Base-by-base conservation (phyloP, 2,329 filamentous ascomycete species). In the Mollisia scopiformis region DNA sequence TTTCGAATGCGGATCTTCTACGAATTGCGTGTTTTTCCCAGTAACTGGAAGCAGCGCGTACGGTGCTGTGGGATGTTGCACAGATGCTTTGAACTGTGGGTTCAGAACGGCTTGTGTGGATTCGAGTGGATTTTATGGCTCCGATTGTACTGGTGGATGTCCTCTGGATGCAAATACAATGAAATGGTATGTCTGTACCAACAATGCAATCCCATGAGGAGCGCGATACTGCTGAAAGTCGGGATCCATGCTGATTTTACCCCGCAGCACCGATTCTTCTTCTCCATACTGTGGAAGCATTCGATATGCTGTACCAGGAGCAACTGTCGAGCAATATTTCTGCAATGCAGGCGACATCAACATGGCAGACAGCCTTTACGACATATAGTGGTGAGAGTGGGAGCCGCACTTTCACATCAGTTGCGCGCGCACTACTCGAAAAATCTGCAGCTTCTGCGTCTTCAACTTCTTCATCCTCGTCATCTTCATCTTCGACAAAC, bases 271-370 rank as follows among this genome's bases (percentile, higher is more conserved):
- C 14, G 54, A 28, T 21, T 49, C 54, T 13, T 25, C 54, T n/a
- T 21, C 39, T 3, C 54, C 54, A 35, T 47, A 56, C 23, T 56
- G 54, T 49, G 54, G 54, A 33, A 56, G 54, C 28, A 56, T 56
- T 23, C 39, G 54, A 25, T 56, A 56, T 16, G 27, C 27, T 5
- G n/a, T 33, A 16, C 54, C 49, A 4, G 23, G 41, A 31, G 54
- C 54, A 16, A 46, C 54, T 2, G 54, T 28, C 10, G 33, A 56
- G 13, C 37, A 56, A 23, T 56, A 56, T 35, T 56, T 46, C 21
- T 56, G 54, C 28, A 19, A 16, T 16, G 10, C 27, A 35, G 27
- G 27, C 27, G 8, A 27, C 25, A 35, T 47, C 39, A 5, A 56
- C 54, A 8, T 56, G 54, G 54, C 39, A 47, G 27, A 47, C 43